Percentiles rank a stretch among this genome's conserved stretches.
phyloP scores from a whole-genome alignment of 257 asterid species.

The Lantana camara region DNA sequence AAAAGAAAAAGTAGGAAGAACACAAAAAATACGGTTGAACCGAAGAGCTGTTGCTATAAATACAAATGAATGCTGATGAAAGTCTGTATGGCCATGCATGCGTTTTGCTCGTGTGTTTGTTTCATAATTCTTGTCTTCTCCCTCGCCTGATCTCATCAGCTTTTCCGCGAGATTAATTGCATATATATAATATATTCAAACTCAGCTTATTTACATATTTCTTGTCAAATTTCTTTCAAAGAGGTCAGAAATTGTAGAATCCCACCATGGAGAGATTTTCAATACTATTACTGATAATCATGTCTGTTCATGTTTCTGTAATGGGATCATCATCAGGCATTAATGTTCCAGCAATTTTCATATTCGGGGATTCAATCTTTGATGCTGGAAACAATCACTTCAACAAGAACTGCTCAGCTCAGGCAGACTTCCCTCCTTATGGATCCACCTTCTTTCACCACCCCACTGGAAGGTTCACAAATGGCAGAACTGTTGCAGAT shows the following conservation, averaged over 20 bases:
- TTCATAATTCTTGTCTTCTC: conserved; percentile 33
- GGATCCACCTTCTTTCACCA: conserved; percentile 70
- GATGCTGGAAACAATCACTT: conserved; percentile 83
- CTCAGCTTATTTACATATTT: background rate
- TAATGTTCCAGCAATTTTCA: conserved; percentile 48
- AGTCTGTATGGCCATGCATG: conserved; percentile 42
- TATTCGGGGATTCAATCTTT: conserved; percentile 75
- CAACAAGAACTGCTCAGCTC: conserved; percentile 53
- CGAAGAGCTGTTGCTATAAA: conserved; percentile 14
- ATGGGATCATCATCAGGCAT: conserved; percentile 36
- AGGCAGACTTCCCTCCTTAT: conserved; percentile 85
- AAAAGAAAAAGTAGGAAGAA: conserved; percentile 1
- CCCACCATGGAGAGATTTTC: conserved; percentile 37
- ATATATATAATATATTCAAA: background rate
- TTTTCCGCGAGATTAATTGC: conserved; percentile 8
- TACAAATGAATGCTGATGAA: conserved; percentile 12
- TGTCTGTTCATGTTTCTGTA: conserved; percentile 22
- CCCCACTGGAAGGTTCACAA: conserved; percentile 85
- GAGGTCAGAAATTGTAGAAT: background rate
- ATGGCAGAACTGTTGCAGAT: conserved; percentile 77
- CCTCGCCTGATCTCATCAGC: conserved; percentile 12
- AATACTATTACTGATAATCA: background rate
- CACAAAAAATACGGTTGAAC: conserved; percentile 36
- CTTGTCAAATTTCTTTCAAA: background rate
- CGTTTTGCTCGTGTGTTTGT: conserved; percentile 48